Evolutionary conservation across 1,139 yeast genomes (phyloP).

Genomic region (Yamadazyma buinensis): DNA sequence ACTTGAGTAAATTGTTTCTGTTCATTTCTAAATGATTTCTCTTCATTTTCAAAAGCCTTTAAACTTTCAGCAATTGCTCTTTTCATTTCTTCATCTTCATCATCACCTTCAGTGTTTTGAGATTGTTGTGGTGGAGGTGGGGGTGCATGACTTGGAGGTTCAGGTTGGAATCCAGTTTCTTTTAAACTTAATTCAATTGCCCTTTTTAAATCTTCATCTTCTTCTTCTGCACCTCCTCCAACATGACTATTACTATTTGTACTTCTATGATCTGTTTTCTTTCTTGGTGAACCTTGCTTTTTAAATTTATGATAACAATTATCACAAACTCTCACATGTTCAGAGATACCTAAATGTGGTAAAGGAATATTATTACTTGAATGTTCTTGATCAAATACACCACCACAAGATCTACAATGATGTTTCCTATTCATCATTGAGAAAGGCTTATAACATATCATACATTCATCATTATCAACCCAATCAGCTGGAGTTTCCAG

Average conservation of each 20-base stretch:
- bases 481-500: constrained; percentile 96
- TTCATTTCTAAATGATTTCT: constrained; percentile 20
- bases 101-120: too few relatives aligned
- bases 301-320: constrained; percentile 65
- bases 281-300: constrained; percentile 3
- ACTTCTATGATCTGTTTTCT: background rate
- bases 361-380: constrained; percentile 68
- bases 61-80: constrained; percentile 96
- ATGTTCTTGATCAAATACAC: constrained; percentile 84
- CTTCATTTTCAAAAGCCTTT: constrained; percentile 57
- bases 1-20: constrained; percentile 20
- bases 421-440: constrained; percentile 86
- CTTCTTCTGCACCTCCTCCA: constrained; percentile 18
- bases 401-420: constrained; percentile 97
- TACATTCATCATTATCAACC: constrained; percentile 93
- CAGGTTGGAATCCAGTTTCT: constrained; percentile 38
- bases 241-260: background rate
- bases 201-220: constrained; percentile 69
- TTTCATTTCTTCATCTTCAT: constrained; percentile 84
- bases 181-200: constrained; percentile 78
- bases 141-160: constrained; percentile 13
- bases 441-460: constrained; percentile 84
- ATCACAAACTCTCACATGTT: constrained; percentile 92
- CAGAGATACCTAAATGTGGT: constrained; percentile 81
- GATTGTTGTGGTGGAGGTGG: constrained; percentile 9